These are phyloP conservation scores for Hyaloperonospora brassicae DNA, from an alignment of 352 stramenopile species.

Conservation along the genomic window DNA sequence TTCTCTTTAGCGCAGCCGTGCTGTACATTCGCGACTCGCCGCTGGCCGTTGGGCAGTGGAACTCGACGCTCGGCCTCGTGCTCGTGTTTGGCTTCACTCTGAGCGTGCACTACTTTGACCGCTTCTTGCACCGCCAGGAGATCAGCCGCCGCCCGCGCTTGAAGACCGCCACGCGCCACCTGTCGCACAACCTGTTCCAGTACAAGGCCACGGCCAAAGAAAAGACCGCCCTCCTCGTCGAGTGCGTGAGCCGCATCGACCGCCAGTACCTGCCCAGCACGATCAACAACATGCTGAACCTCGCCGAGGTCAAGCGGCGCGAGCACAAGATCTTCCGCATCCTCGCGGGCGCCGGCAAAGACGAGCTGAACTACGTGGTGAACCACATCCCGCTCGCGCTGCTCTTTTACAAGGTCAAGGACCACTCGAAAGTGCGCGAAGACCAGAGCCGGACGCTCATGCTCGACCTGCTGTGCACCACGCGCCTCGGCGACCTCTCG, in stretches of 20 bases:
- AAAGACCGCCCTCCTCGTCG: conserved; percentile 62
- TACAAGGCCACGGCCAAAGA: conserved; percentile 76
- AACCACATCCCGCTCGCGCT: conserved; percentile 91
- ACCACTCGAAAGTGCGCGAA: conserved; percentile 60
- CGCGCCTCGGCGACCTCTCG: conserved; percentile 88
- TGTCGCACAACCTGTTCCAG: conserved; percentile 72
- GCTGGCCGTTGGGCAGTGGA: conserved; percentile 66
- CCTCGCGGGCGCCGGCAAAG: conserved; percentile 89
- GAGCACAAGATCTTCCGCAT: conserved; percentile 95
- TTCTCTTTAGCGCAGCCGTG: conserved; percentile 87
- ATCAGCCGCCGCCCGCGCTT: conserved; percentile 56
- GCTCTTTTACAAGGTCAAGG: conserved; percentile 98
- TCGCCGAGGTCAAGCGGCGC: conserved; percentile 64
- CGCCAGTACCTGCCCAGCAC: conserved; percentile 80
- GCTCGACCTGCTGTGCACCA: conserved; percentile 91
- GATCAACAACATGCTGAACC: conserved; percentile 86
- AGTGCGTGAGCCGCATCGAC: conserved; percentile 70
- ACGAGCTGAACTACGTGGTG: conserved; percentile 96
- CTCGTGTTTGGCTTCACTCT: conserved; percentile 76
- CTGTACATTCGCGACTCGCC: conserved; percentile 94
- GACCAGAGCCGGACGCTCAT: conserved; percentile 89
- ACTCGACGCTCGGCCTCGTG: conserved; percentile 60
- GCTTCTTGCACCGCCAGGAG: conserved; percentile 66
- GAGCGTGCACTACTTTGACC: conserved; percentile 74
- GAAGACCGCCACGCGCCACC: conserved; percentile 37